Evolutionary conservation across 2,329 filamentous ascomycete genomes (phyloP), one percentile per base, ranked within the genome.

Genomic region (Beauveria brongniartii): DNA sequence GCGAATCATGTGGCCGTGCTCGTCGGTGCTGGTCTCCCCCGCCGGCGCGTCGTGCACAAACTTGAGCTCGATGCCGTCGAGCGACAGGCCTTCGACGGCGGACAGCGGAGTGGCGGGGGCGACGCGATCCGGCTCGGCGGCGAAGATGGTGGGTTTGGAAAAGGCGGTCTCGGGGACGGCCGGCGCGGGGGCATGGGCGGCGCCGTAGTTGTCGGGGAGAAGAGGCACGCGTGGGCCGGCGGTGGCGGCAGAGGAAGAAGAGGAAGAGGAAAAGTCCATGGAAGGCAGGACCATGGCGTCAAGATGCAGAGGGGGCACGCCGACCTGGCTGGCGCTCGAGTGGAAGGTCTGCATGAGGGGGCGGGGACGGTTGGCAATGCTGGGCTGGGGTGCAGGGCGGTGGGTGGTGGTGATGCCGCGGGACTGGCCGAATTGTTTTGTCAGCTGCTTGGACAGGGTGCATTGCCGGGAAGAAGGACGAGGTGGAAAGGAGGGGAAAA

Each of bases 311-410:
- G 69, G 65, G 30, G 74, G 68, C 12, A 71, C 66, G 16, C 76
- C 70, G n/a, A 78, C 75, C 60, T 77, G 76, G 18, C 79, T 70
- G 7, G 78, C 71, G 20, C 79, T 77, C 24, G 78, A 78, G 67
- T 76, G 75, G 75, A 87, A 86, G 68, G 81, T 82, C 74, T 87
- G 84, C 84, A 87, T 87, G 61, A 87, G 73, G 46, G 83, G 84
- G 67, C 80, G 74, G 62, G 74, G 73, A 65, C 77, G 78, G 69
- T 74, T 72, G 70, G 74, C 65, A 67, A 77, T 70, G 63, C 78
- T 73, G 63, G 76, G 75, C 61, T 75, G 75, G 26, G 77, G 75
- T 9, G 75, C 76, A 54, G 79, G 78, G 58, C 78, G 77, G 69
- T 81, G 78, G 61, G 76, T 73, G 63, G 78, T 79, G 58, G 76